These are phyloP conservation scores for Candida berthetii DNA, from an alignment of 805 yeast genomes.

Conservation along the genomic window DNA sequence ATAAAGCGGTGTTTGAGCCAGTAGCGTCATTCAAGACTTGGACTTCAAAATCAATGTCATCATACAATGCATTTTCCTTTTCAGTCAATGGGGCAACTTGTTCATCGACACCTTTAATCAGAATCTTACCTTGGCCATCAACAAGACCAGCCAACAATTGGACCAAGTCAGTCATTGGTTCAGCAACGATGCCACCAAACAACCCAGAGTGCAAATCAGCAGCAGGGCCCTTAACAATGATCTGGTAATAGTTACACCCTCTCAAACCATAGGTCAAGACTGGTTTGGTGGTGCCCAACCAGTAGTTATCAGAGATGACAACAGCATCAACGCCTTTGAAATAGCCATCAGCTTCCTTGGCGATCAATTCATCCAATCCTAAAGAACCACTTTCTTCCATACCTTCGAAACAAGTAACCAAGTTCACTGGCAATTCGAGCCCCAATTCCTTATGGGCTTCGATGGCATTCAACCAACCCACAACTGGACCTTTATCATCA, in stretches of 20 bases:
- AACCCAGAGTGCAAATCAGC: constrained; percentile 98
- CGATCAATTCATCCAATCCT: constrained; percentile 82
- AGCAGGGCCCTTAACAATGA: constrained; percentile 80
- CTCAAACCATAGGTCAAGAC: constrained; percentile 96
- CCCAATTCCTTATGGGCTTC: constrained; percentile 87
- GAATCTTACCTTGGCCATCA: constrained; percentile 73
- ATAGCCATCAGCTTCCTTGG: constrained; percentile 68
- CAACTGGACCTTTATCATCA: constrained; percentile 97
- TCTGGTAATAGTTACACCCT: constrained; percentile 91
- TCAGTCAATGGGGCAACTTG: constrained; percentile 94
- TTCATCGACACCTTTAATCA: constrained; percentile 83
- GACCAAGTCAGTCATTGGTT: constrained; percentile 92
- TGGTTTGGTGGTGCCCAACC: constrained; percentile 97
- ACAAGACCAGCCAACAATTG: constrained; percentile 75
- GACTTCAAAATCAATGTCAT: constrained; percentile 77
- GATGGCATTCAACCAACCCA: constrained; percentile 92
- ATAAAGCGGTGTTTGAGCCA: constrained; percentile 80
- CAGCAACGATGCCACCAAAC: constrained; percentile 95
- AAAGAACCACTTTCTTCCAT: constrained; percentile 98
- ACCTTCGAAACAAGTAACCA: constrained; percentile 93
- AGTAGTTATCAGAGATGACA: constrained; percentile 94
- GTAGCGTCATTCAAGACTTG: constrained; percentile 83
- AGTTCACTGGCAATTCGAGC: constrained; percentile 87
- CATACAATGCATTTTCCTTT: constrained; percentile 73
- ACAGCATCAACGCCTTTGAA: constrained; percentile 91